phyloP scores from a whole-genome alignment of 1,284 basidiomycete species.

The Laetiporus sulphureus region DNA sequence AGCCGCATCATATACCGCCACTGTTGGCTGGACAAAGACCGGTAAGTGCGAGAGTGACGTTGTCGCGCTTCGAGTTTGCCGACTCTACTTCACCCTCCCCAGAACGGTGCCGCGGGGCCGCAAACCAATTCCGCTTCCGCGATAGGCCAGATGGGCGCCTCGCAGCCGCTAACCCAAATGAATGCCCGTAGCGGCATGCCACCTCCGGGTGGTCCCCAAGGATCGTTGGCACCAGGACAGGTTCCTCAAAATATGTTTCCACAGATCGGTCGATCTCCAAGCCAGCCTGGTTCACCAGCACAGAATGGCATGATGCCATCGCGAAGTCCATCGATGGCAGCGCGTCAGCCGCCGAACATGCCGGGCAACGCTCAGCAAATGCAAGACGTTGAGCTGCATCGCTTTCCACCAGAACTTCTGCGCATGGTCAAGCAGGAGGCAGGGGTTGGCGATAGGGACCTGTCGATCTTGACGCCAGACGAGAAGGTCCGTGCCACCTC shows the following conservation, averaged over 20 bases:
- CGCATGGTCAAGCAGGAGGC: conserved; percentile 37
- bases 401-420: conserved; percentile 29
- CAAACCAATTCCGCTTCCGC: conserved; percentile 25
- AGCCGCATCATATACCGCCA: conserved; percentile 10
- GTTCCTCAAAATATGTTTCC: conserved; percentile 34
- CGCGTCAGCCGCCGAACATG: conserved; percentile 34
- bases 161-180: conserved; percentile 38
- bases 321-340: conserved; percentile 48
- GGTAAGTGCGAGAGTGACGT: conserved; percentile 30
- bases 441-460: conserved; percentile 44
- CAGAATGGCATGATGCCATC: conserved; percentile 36
- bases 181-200: conserved; percentile 37
- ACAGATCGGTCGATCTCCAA: conserved; percentile 42
- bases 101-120: conserved; percentile 25
- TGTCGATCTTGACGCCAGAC: conserved; percentile 31
- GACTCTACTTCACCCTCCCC: conserved; percentile 35
- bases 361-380: conserved; percentile 10
- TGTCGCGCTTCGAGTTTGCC: conserved; percentile 37
- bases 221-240: conserved; percentile 29
- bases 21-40: conserved; percentile 27
- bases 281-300: conserved; percentile 48
- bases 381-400: conserved; percentile 28
- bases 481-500: conserved; percentile 47
- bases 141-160: conserved; percentile 42
- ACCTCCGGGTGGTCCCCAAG: conserved; percentile 39